Conservation (phyloP, 495 filamentous ascomycete genomes). For the Chaetomium fimeti region DNA sequence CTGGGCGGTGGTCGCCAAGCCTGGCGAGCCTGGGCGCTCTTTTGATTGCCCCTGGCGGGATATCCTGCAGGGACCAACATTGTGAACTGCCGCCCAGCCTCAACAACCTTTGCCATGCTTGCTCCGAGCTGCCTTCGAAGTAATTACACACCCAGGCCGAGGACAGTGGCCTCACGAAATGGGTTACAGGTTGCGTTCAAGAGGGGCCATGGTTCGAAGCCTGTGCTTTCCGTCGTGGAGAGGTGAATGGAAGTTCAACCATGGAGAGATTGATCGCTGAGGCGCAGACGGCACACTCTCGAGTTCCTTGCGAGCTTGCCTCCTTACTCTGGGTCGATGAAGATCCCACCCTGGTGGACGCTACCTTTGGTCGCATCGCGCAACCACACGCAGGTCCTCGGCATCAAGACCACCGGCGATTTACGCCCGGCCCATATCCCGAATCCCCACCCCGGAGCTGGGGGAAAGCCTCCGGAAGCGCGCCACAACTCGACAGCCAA, state of each 20-base stretch:
- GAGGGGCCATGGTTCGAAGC: background rate
- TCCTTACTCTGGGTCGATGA: background rate
- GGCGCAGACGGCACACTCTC: background rate
- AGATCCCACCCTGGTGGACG: background rate
- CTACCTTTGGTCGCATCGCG: conserved; percentile 1
- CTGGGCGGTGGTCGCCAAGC: background rate
- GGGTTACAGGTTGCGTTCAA: background rate
- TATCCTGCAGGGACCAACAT: conserved; percentile 1
- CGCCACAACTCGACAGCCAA: background rate
- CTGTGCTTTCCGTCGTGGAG: background rate
- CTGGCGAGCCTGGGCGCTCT: conserved; percentile 6
- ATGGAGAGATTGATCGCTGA: background rate
- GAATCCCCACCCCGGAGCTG: background rate
- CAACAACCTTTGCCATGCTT: background rate
- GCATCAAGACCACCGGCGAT: background rate
- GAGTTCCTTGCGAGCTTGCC: background rate
- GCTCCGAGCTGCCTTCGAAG: too few species aligned
- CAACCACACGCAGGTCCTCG: background rate
- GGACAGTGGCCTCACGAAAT: background rate
- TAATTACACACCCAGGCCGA: too few species aligned
- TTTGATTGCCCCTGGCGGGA: background rate
- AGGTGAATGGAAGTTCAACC: background rate
- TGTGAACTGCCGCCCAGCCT: background rate
- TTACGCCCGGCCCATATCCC: background rate
- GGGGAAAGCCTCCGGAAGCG: background rate